These are phyloP conservation scores for Calonectria honghensis DNA, from an alignment of 2,329 filamentous ascomycete species.

Conservation along the genomic window DNA sequence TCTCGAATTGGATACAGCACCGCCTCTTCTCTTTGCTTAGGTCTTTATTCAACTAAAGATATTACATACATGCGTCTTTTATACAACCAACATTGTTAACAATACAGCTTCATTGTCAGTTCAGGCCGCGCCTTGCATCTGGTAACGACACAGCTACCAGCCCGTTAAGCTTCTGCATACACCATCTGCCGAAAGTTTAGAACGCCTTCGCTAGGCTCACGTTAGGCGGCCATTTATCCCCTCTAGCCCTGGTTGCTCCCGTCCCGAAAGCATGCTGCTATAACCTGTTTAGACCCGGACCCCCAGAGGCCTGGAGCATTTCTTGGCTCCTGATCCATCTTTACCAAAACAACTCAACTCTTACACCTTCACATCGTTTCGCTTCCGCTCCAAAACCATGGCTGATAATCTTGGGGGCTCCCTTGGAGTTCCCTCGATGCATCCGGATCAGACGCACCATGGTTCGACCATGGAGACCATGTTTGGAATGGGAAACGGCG, in stretches of 20 bases:
- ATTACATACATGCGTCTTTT: background rate
- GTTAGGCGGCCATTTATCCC: conserved; percentile 5
- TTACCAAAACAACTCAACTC: conserved; percentile 14
- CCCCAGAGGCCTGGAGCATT: conserved; percentile 22
- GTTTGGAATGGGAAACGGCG: background rate
- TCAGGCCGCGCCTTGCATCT: conserved; percentile 4
- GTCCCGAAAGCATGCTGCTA: conserved; percentile 32
- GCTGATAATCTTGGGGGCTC: conserved; percentile 22
- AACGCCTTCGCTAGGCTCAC: background rate
- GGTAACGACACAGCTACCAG: conserved; percentile 8
- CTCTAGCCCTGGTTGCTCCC: conserved; percentile 9
- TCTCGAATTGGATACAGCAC: background rate
- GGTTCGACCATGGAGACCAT: background rate
- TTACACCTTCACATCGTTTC: conserved; percentile 21
- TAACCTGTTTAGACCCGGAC: conserved; percentile 31
- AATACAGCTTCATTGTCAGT: background rate
- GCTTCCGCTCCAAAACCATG: conserved; percentile 8
- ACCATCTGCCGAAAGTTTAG: conserved; percentile 24
- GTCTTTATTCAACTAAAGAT: background rate
- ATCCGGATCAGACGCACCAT: conserved; percentile 12
- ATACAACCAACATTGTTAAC: background rate
- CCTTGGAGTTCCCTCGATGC: conserved; percentile 12
- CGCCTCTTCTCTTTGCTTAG: no score
- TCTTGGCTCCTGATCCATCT: conserved; percentile 17
- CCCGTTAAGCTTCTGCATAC: conserved; percentile 5